Conservation (phyloP, 2,329 filamentous ascomycete genomes). For the Paracoccidioides brasiliensis region DNA sequence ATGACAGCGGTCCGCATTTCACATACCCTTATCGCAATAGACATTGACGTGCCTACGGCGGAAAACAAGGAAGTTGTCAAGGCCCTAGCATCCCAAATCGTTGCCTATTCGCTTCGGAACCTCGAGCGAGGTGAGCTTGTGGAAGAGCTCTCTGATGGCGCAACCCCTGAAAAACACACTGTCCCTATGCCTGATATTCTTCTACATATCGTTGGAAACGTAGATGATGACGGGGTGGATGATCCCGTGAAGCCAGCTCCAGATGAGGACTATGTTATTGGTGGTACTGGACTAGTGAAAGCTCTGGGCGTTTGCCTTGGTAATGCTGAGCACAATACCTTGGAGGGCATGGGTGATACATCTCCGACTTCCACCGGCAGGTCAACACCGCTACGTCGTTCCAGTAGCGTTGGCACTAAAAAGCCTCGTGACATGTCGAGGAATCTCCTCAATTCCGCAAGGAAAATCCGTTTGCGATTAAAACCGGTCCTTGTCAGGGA, state of each 20-base stretch:
- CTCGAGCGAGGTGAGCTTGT: slow-evolving; percentile 65
- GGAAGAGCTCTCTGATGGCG: slow-evolving; percentile 36
- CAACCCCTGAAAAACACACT: slow-evolving; percentile 34
- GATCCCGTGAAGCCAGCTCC: slow-evolving; percentile 54
- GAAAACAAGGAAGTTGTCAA: slow-evolving; percentile 84
- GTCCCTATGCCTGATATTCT: slow-evolving; percentile 69
- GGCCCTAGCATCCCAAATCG: slow-evolving; percentile 83
- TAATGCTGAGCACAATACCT: slow-evolving; percentile 49
- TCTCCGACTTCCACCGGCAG: slow-evolving; percentile 38
- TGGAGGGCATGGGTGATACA: slow-evolving; percentile 21
- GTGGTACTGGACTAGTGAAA: slow-evolving; percentile 88
- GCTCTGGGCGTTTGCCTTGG: slow-evolving; percentile 81
- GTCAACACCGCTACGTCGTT: slow-evolving; percentile 41
- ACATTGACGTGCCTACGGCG: slow-evolving; percentile 73
- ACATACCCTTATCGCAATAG: slow-evolving; percentile 70
- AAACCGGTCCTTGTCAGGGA: slow-evolving; percentile 73
- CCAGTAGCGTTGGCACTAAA: slow-evolving; percentile 37
- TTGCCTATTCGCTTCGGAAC: slow-evolving; percentile 85
- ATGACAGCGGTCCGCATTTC: slow-evolving; percentile 79
- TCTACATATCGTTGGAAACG: slow-evolving; percentile 70
- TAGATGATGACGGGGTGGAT: slow-evolving; percentile 34
- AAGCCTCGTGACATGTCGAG: slow-evolving; percentile 90
- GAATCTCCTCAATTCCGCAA: slow-evolving; percentile 70
- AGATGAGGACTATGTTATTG: slow-evolving; percentile 90
- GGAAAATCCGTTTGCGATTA: slow-evolving; percentile 73